These are phyloP conservation scores for Oemleria cerasiformis DNA, from an alignment of 306 rosid genomes.

Conservation along the genomic window DNA sequence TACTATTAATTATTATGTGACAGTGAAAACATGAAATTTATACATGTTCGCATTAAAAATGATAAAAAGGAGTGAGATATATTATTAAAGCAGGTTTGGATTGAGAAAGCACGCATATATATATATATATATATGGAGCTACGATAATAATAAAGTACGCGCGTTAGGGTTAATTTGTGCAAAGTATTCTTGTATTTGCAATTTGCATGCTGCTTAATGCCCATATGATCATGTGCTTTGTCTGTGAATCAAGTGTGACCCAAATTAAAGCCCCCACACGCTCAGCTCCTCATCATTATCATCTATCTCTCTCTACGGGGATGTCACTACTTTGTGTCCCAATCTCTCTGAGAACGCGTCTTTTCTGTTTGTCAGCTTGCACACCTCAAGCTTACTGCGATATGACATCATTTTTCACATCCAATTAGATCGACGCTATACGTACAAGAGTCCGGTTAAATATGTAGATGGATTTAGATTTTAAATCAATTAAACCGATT, in stretches of 20 bases:
- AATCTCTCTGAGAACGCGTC: conserved; percentile 1
- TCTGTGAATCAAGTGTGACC: conserved; percentile 23
- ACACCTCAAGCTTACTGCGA: conserved; percentile 62
- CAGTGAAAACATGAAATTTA: not conserved
- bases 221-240: conserved; percentile 29
- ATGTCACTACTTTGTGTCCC: conserved; percentile 61
- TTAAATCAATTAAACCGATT: no score
- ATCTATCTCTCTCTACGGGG: conserved; percentile 32
- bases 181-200: conserved; percentile 6
- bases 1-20: no score
- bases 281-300: conserved; percentile 5
- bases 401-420: conserved; percentile 46
- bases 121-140: no score
- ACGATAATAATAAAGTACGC: conserved; percentile 3
- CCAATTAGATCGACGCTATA: no score
- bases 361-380: conserved; percentile 45
- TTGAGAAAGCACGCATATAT: conserved; percentile 32
- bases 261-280: conserved; percentile 16
- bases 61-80: conserved; percentile 14
- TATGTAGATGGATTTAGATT: no score
- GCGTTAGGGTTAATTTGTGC: not conserved
- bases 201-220: not conserved
- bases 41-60: not conserved
- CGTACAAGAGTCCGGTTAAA: no score
- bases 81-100: conserved; percentile 8